Conservation (phyloP, 2,329 filamentous ascomycete species). For the Neocucurbitaria cava region DNA sequence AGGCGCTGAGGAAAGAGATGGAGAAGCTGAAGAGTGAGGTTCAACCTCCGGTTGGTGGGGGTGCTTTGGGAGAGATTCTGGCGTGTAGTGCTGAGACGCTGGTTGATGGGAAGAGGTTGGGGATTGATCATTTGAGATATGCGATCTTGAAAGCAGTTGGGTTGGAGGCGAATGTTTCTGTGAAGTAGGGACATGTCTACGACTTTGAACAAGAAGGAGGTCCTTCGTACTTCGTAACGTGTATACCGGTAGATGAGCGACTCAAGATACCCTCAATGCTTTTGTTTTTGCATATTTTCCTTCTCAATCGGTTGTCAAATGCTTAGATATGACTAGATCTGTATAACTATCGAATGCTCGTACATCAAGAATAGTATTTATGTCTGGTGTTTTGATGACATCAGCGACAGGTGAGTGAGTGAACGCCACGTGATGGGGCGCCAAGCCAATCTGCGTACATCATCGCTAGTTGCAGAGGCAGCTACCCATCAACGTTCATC, state of each 20-base stretch:
- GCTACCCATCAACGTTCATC: conserved; percentile 40
- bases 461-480: conserved; percentile 34
- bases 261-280: too few relatives aligned
- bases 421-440: background rate
- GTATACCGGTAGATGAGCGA: too few relatives aligned
- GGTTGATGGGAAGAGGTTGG: conserved; percentile 58
- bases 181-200: too few relatives aligned
- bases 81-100: conserved; percentile 63
- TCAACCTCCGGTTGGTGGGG: conserved; percentile 37
- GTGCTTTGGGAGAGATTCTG: conserved; percentile 65
- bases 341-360: too few relatives aligned
- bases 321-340: too few relatives aligned
- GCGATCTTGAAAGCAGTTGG: conserved; percentile 66
- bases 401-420: background rate
- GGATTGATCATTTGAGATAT: conserved; percentile 68
- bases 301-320: too few relatives aligned
- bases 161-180: conserved; percentile 12
- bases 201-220: too few relatives aligned
- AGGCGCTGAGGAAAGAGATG: conserved; percentile 52
- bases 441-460: conserved; percentile 12
- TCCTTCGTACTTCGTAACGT: too few relatives aligned
- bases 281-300: too few relatives aligned
- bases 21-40: conserved; percentile 48
- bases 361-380: too few relatives aligned
- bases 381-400: background rate